These are phyloP conservation scores for Daedaleopsis sinensis DNA, from an alignment of 768 basidiomycete species.

Conservation along the genomic window DNA sequence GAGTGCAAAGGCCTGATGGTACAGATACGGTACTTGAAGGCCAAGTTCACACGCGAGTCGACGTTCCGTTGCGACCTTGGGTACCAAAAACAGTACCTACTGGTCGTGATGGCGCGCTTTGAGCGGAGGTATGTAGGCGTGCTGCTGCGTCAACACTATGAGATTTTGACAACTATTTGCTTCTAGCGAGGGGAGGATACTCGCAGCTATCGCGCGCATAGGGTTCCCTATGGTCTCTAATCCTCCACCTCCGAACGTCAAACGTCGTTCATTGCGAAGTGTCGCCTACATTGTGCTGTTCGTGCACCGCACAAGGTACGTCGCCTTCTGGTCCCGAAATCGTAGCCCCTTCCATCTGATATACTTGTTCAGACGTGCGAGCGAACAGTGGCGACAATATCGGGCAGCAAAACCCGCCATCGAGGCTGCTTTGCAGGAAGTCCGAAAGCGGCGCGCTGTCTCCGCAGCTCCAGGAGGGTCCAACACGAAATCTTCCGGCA, in stretches of 20 bases:
- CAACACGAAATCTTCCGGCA: neutral
- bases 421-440: constrained; percentile 68
- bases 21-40: constrained; percentile 91
- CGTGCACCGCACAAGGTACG: constrained; percentile 65
- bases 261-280: constrained; percentile 55
- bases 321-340: constrained; percentile 9
- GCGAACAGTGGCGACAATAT: constrained; percentile 66
- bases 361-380: constrained; percentile 52
- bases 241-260: constrained; percentile 33
- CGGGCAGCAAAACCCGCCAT: constrained; percentile 62
- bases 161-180: neutral
- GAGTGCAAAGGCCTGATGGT: constrained; percentile 91
- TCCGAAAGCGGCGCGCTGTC: constrained; percentile 41
- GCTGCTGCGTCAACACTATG: too few species aligned
- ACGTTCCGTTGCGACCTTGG: constrained; percentile 73
- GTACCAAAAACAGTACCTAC: constrained; percentile 89
- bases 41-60: constrained; percentile 86
- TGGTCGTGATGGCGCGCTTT: constrained; percentile 68
- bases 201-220: constrained; percentile 75
- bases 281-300: constrained; percentile 64
- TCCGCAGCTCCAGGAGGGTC: neutral
- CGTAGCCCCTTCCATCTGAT: neutral
- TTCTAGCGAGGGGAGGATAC: constrained; percentile 66
- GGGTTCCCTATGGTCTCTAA: constrained; percentile 59
- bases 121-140: constrained; percentile 62